These are phyloP conservation scores for Ceratopteris richardii DNA, from an alignment of 75 land plant genomes.

Conservation along the genomic window DNA sequence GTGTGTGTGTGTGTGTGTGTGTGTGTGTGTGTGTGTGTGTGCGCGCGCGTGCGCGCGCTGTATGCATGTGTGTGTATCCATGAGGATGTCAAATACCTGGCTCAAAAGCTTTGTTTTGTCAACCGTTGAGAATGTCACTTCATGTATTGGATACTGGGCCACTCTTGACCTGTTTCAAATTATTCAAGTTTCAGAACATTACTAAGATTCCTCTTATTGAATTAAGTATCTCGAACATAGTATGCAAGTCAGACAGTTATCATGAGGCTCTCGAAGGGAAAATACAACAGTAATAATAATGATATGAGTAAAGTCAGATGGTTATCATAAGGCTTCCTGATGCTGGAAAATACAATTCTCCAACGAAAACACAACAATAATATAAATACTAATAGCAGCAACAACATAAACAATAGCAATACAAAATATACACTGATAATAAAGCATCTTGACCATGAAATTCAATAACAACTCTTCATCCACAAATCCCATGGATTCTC, in stretches of 20 bases:
- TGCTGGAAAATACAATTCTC: too few relatives aligned
- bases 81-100: conserved; percentile 50
- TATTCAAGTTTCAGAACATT: neutral
- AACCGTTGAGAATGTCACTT: conserved; percentile 58
- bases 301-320: neutral
- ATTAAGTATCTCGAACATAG: too few relatives aligned
- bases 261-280: neutral
- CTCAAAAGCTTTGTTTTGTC: conserved; percentile 79
- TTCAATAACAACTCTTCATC: neutral
- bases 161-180: neutral
- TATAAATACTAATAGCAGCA: too few relatives aligned
- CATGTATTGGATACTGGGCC: conserved; percentile 23
- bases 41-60: too few relatives aligned
- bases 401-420: too few relatives aligned
- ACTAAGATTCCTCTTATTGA: neutral
- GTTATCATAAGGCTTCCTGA: neutral
- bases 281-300: neutral
- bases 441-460: neutral
- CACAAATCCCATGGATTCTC: too few relatives aligned
- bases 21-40: too few relatives aligned
- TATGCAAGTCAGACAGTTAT: too few relatives aligned
- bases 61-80: too few relatives aligned
- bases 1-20: too few relatives aligned
- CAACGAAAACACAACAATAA: too few relatives aligned
- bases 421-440: too few relatives aligned